Percentiles rank a stretch among this genome's conserved stretches.
phyloP scores from a whole-genome alignment of 2,329 filamentous ascomycete genomes.

The Sarocladium strictum region DNA sequence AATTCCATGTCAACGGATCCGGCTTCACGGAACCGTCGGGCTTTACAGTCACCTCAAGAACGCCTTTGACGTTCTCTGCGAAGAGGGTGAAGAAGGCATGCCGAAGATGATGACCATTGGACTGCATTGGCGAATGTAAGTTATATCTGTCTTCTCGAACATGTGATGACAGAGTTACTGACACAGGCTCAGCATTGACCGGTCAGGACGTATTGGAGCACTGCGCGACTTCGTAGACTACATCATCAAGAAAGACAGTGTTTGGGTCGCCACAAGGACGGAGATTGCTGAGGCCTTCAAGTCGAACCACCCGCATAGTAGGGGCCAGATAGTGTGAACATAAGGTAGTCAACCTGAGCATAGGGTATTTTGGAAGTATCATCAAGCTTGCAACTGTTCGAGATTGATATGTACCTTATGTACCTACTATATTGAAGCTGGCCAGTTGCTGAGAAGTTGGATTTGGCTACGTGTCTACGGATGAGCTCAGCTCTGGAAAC shows the following conservation, averaged over 20 bases:
- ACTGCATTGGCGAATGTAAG: conserved; percentile 41
- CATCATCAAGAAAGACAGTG: conserved; percentile 42
- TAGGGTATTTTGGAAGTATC: too few relatives aligned
- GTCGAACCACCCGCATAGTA: conserved; percentile 41
- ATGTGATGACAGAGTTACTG: not conserved
- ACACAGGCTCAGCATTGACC: conserved; percentile 29
- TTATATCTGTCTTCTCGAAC: not conserved
- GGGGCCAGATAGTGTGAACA: conserved; percentile 25
- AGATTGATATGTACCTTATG: too few relatives aligned
- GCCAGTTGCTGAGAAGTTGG: too few relatives aligned
- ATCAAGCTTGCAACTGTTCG: too few relatives aligned
- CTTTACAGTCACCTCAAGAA: conserved; percentile 40
- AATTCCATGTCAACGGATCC: conserved; percentile 28
- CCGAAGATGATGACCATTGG: conserved; percentile 55
- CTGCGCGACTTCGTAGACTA: conserved; percentile 48
- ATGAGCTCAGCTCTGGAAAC: too few relatives aligned
- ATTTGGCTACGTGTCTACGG: too few relatives aligned
- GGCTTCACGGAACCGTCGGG: conserved; percentile 39
- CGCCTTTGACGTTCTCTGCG: conserved; percentile 48
- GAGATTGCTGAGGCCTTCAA: conserved; percentile 46
- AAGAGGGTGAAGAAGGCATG: conserved; percentile 39
- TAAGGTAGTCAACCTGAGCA: too few relatives aligned
- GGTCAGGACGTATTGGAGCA: conserved; percentile 44
- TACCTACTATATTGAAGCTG: too few relatives aligned
- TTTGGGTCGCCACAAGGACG: conserved; percentile 48